Conservation (phyloP, 805 yeast species). For the Yarrowia keelungensis region DNA sequence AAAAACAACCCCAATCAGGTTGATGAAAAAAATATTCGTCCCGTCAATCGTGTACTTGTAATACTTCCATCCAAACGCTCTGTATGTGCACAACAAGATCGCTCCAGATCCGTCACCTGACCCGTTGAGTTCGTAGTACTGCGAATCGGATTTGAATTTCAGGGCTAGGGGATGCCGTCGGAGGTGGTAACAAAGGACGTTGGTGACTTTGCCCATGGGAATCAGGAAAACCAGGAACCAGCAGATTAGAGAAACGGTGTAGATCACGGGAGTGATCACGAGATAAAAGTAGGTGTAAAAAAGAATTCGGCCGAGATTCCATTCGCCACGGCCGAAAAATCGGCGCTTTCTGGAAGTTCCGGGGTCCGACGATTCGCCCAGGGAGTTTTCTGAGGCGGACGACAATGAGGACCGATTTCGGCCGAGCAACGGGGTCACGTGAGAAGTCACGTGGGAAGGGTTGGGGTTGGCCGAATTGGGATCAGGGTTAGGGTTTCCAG, state of each 20-base stretch:
- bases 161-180: conserved; percentile 91
- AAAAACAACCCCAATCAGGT: conserved; percentile 76
- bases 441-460: conserved; percentile 12
- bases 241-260: conserved; percentile 61
- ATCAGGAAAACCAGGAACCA: conserved; percentile 90
- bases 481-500: conserved; percentile 1
- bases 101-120: conserved; percentile 55
- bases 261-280: conserved; percentile 70
- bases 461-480: conserved; percentile 40
- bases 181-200: conserved; percentile 73
- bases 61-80: conserved; percentile 91
- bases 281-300: conserved; percentile 76
- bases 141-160: conserved; percentile 62
- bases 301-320: conserved; percentile 83
- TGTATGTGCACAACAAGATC: conserved; percentile 84
- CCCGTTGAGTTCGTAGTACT: conserved; percentile 47
- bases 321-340: conserved; percentile 87
- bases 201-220: conserved; percentile 87
- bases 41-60: conserved; percentile 97
- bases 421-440: conserved; percentile 29
- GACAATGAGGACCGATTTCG: not conserved
- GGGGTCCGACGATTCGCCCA: conserved; percentile 8
- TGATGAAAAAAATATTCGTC: conserved; percentile 90
- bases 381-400: conserved; percentile 30
- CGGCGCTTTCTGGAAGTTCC: conserved; percentile 51